phyloP scores from a whole-genome alignment of 495 filamentous ascomycete species.

The Pseudotulostoma volvatum region DNA sequence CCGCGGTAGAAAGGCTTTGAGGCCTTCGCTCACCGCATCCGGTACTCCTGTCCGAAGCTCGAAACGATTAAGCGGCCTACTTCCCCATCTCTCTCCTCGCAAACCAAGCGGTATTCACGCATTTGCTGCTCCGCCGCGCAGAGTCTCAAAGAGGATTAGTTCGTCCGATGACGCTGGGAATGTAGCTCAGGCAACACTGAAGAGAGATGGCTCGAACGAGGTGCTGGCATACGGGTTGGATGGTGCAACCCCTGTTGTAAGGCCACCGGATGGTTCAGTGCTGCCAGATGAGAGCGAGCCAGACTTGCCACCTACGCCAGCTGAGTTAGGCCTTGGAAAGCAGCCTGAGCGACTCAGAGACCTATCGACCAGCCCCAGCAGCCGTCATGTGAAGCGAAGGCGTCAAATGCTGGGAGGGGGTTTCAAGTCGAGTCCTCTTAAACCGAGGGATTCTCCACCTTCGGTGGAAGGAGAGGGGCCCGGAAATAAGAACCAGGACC shows the following conservation, averaged over 20 bases:
- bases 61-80: conserved; percentile 12
- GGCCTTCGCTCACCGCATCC: conserved; percentile 21
- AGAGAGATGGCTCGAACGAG: conserved; percentile 21
- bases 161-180: conserved; percentile 24
- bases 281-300: conserved; percentile 38
- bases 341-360: conserved; percentile 21
- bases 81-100: conserved; percentile 16
- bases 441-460: conserved; percentile 12
- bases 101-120: conserved; percentile 20
- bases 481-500: conserved; percentile 2
- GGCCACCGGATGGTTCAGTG: conserved; percentile 13
- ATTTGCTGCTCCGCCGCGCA: conserved; percentile 27
- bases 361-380: conserved; percentile 26
- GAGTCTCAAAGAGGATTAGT: conserved; percentile 24
- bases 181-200: conserved; percentile 24
- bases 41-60: conserved; percentile 24
- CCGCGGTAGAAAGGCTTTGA: conserved; percentile 21
- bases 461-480: background rate
- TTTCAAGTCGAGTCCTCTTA: conserved; percentile 18
- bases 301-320: conserved; percentile 55
- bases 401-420: conserved; percentile 14
- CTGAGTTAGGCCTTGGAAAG: conserved; percentile 37
- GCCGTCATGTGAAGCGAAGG: conserved; percentile 15
- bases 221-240: conserved; percentile 26
- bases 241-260: conserved; percentile 16